These are phyloP conservation scores for Tarenaya hassleriana DNA, from an alignment of 345 rosid genomes.

Conservation along the genomic window DNA sequence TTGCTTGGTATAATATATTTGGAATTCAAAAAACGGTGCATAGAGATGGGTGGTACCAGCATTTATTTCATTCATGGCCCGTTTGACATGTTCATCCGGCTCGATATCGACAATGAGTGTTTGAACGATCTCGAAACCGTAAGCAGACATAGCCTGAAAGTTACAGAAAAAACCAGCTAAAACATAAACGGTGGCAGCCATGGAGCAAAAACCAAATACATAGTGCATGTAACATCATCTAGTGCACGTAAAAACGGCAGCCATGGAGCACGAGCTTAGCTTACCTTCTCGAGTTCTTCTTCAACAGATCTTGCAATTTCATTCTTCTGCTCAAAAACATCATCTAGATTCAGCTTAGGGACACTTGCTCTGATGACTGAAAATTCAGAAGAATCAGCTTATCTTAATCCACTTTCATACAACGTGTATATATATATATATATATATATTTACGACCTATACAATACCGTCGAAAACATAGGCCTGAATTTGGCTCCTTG, in stretches of 20 bases:
- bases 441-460: background rate
- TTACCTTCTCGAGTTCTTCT: constrained; percentile 50
- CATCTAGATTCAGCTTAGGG: constrained; percentile 41
- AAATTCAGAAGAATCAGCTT: background rate
- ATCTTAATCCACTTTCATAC: background rate
- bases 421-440: background rate
- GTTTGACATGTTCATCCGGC: constrained; percentile 48
- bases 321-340: constrained; percentile 55
- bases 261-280: background rate
- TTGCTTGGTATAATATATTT: no score
- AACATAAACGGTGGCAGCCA: background rate
- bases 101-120: constrained; percentile 50
- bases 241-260: no score
- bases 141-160: constrained; percentile 47
- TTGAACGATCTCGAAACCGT: constrained; percentile 50
- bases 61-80: constrained; percentile 50
- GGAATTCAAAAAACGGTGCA: background rate
- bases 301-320: constrained; percentile 50
- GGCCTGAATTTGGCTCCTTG: constrained; percentile 46
- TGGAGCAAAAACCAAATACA: constrained; percentile 1
- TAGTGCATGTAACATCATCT: background rate
- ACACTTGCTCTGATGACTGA: constrained; percentile 53
- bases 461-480: constrained; percentile 47
- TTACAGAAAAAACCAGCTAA: background rate
- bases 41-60: constrained; percentile 28